Conservation (phyloP, 1,139 yeast genomes). For the Yamadazyma pseudoaaseri region DNA sequence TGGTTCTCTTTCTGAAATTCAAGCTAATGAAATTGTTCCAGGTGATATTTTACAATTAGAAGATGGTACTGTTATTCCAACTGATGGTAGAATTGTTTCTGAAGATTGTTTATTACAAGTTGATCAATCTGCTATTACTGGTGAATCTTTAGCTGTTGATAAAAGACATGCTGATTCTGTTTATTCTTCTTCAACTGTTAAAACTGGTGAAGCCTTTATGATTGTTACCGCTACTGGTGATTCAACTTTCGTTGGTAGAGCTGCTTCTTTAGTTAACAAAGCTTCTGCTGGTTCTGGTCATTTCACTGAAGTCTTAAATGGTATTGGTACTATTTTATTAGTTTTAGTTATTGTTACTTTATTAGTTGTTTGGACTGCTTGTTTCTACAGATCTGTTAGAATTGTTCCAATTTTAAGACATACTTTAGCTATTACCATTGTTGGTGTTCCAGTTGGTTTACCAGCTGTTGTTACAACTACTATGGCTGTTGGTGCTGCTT, state of each 20-base stretch:
- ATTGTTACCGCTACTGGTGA: constrained; percentile 96
- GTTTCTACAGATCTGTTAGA: constrained; percentile 90
- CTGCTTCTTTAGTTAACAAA: constrained; percentile 95
- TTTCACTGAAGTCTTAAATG: constrained; percentile 96
- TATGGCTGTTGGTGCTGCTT: constrained; percentile 99
- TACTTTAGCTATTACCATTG: constrained; percentile 94
- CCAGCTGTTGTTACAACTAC: constrained; percentile 99
- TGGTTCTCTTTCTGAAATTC: constrained; percentile 71
- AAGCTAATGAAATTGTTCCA: constrained; percentile 83
- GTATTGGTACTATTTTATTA: constrained; percentile 91
- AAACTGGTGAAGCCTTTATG: constrained; percentile 97
- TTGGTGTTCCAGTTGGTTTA: constrained; percentile 99
- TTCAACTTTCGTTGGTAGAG: constrained; percentile 89
- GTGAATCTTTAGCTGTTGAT: constrained; percentile 97
- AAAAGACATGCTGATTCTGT: constrained; percentile 85
- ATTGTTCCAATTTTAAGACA: constrained; percentile 91
- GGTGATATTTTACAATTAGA: constrained; percentile 91
- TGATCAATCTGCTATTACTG: constrained; percentile 97
- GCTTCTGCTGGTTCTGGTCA: constrained; percentile 95
- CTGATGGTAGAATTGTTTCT: constrained; percentile 91
- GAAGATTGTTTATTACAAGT: constrained; percentile 89
- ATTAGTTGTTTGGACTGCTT: constrained; percentile 88
- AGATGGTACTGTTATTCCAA: constrained; percentile 93
- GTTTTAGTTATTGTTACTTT: constrained; percentile 87
- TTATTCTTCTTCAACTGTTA: constrained; percentile 94